Conservation (phyloP, 108 stramenopile species). For the Ochromonas danica region DNA sequence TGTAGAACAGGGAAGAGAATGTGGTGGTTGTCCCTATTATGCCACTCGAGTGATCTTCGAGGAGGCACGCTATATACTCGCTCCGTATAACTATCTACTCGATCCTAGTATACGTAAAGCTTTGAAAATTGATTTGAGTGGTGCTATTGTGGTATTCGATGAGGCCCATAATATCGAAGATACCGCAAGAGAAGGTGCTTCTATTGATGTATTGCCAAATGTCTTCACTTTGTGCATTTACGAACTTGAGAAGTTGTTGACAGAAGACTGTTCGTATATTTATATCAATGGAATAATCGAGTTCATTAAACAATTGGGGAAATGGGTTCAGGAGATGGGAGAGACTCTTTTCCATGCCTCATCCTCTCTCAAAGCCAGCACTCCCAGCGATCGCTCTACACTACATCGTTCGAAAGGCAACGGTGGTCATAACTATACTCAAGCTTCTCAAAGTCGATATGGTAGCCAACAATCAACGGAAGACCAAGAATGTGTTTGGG, state of each 20-base stretch:
- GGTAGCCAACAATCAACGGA: no score
- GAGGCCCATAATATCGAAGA: conserved; percentile 38
- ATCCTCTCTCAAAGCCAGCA: no score
- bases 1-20: conserved; percentile 9
- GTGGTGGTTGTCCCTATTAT: conserved; percentile 20
- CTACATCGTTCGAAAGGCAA: no score
- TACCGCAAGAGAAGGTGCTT: background rate
- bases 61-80: background rate
- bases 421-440: no score
- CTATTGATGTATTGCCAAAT: background rate
- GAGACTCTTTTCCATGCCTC: no score
- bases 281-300: no score
- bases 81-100: conserved; percentile 24
- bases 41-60: background rate
- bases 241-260: no score
- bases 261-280: no score
- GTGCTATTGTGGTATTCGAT: conserved; percentile 29
- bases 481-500: conserved; percentile 9
- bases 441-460: no score
- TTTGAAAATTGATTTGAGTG: conserved; percentile 3
- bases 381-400: no score
- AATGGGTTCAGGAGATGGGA: no score
- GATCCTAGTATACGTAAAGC: conserved; percentile 7
- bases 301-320: no score
- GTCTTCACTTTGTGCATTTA: background rate